Conservation (phyloP, 2,329 filamentous ascomycete genomes). For the Fusarium dlaminii region DNA sequence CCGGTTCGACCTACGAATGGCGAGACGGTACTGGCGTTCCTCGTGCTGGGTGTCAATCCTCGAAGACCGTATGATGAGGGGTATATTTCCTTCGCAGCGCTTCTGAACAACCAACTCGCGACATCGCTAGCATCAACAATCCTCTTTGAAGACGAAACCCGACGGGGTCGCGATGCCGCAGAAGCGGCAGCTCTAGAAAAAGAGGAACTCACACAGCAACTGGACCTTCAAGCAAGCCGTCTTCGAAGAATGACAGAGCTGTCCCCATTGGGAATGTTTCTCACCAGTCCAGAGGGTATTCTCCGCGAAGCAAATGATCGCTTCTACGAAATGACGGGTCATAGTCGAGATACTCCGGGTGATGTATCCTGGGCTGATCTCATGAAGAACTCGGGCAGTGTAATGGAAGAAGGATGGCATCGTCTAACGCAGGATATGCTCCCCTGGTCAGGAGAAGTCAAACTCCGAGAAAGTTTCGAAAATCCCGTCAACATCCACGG, state of each 20-base stretch:
- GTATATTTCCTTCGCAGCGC: constrained; percentile 67
- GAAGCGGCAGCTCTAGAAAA: constrained; percentile 48
- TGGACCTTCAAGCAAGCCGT: constrained; percentile 49
- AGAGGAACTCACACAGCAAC: constrained; percentile 47
- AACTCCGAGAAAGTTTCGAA: constrained; percentile 47
- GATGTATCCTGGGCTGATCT: constrained; percentile 55
- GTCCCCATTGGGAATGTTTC: constrained; percentile 52
- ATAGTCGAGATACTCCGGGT: constrained; percentile 48
- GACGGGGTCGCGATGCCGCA: constrained; percentile 53
- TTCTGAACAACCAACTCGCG: constrained; percentile 59
- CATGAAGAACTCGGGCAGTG: constrained; percentile 48
- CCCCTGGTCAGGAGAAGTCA: constrained; percentile 53
- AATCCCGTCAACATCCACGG: constrained; percentile 31
- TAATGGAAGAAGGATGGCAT: constrained; percentile 51
- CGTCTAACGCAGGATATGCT: constrained; percentile 47
- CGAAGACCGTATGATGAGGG: constrained; percentile 74
- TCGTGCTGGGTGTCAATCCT: constrained; percentile 75
- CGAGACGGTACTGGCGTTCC: constrained; percentile 70
- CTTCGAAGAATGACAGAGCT: constrained; percentile 51
- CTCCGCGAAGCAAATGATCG: constrained; percentile 57
- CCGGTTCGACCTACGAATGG: constrained; percentile 72
- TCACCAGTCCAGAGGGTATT: constrained; percentile 51
- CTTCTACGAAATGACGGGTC: constrained; percentile 59
- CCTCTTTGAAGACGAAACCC: constrained; percentile 71
- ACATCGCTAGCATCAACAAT: constrained; percentile 72